Base-by-base conservation (phyloP, 345 rosid genomes). In the Geranium rotundifolium region DNA sequence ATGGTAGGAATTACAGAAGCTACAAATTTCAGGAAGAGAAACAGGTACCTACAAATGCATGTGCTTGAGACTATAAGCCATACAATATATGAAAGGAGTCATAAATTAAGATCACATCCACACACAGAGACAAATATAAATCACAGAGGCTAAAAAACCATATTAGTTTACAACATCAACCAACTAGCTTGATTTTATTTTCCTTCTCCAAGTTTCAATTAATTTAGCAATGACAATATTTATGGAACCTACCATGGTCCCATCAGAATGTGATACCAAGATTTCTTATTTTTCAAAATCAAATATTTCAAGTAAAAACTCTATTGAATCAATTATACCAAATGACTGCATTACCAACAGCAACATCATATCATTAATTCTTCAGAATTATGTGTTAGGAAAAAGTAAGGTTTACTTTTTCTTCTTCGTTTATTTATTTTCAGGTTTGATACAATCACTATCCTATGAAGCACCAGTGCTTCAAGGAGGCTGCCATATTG, bases 1-100 rank as follows among this genome's bases (percentile, higher is more conserved):
- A 90, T 90, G 17, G 97, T 90, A 65, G 96, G 97, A 72, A 91
- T 91, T 16, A 91, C 95, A 20, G 97, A 86, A 60, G 97, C 96
- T 63, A 91, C 78, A 76, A 91, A 88, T 77, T 91, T 91, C 78
- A 88, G 82, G 88, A 91, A 91, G 57, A 91, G 67, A 85, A 88
- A 91, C 60, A 91, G 91, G 71, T 88, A 88, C 88, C 97, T 88
- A 62, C 71, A 70, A 65, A 75, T 29, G 59, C 10, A 57, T 46
- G 31, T 8, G 10, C 58, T 58, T 50, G 57, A 68, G 27, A 29
- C 49, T 31, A 30, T 49, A 15, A 41, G 65, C 31, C 14, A 23
- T 34, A 14, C 5, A 30, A 4, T 20, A 54, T 57, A 54, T 0
- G 12, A 27, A 1, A 52, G 7, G 54, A 14, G 41, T 34, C 19